These are phyloP conservation scores for Immersiporthe knoxdaviesiana DNA, from an alignment of 2,329 filamentous ascomycete species.

Conservation along the genomic window DNA sequence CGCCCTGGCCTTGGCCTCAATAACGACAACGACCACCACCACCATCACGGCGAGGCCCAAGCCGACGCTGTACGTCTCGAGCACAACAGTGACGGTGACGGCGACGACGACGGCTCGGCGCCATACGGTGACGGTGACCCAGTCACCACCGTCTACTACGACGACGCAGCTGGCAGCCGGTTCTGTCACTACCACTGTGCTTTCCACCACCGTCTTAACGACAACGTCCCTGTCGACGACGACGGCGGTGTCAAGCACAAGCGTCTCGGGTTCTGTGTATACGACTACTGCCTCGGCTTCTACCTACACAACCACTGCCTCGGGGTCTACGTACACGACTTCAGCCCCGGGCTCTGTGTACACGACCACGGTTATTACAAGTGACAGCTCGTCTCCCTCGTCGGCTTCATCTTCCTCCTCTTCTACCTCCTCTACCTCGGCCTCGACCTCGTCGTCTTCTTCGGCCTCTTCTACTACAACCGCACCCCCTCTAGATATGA, in stretches of 20 bases:
- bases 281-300: neutral
- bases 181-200: neutral
- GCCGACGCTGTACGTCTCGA: conserved; percentile 4
- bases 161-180: neutral
- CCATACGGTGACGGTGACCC: neutral
- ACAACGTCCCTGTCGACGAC: neutral
- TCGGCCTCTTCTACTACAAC: neutral
- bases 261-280: neutral
- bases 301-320: no score
- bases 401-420: neutral
- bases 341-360: neutral
- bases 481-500: neutral
- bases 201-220: neutral
- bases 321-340: no score
- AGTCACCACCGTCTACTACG: neutral
- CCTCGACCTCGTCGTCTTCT: neutral
- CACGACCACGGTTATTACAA: neutral
- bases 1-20: neutral
- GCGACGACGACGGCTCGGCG: neutral
- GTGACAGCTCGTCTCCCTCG: neutral
- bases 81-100: neutral
- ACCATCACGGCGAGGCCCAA: neutral
- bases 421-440: neutral
- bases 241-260: neutral
- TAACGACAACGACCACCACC: neutral